Base-by-base conservation (phyloP, 768 basidiomycete species). In the Hemileccinum rubropunctum region DNA sequence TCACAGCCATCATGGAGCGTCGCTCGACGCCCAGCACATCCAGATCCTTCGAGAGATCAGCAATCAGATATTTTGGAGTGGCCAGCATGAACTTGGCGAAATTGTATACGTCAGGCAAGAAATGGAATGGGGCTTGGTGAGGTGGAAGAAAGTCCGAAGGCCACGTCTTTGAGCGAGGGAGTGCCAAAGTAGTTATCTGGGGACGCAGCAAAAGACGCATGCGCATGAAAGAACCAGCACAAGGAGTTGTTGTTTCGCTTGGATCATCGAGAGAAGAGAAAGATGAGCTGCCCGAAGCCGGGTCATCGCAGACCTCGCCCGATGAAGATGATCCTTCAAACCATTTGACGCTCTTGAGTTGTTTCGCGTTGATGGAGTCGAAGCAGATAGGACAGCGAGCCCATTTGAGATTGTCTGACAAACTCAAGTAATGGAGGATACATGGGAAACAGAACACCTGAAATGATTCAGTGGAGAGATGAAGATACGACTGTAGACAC, bases 81-180 rank as follows among this genome's bases (percentile, higher is more conserved):
- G 92, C 93, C 21, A 98, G 83, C 94, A 98, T 97, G 73, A 98
- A 97, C 63, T 91, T 93, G 17, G 94, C 79, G 66, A 88, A 97
- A 34, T 73, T 72, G 55, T 84, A 83, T 35, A 97, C 88, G 61
- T 98, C 93, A 1, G 95, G 97, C 18, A 95, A 76, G 73, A 99
- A 98, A 64, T 97, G 82, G 74, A 95, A 98, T 7, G 97, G 95
- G 0, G 93, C 91, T 61, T 94, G 87, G 57, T 95, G 91, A 17
- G 93, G 89, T 13, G 91, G 87, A 27, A 97, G 72, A 2, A 95
- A 78, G 52, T 95, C 93, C 2, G 93, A 95, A 2, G 93, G 95
- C 95, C 95, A 99, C 3, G 92, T 91, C 14, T 73, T 61, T 2
- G 95, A 95, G 20, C 92, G 85, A 34, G 97, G 97, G 7, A 99